phyloP scores from a whole-genome alignment of 2,329 filamentous ascomycete genomes.

The Calonectria pauciramosa region DNA sequence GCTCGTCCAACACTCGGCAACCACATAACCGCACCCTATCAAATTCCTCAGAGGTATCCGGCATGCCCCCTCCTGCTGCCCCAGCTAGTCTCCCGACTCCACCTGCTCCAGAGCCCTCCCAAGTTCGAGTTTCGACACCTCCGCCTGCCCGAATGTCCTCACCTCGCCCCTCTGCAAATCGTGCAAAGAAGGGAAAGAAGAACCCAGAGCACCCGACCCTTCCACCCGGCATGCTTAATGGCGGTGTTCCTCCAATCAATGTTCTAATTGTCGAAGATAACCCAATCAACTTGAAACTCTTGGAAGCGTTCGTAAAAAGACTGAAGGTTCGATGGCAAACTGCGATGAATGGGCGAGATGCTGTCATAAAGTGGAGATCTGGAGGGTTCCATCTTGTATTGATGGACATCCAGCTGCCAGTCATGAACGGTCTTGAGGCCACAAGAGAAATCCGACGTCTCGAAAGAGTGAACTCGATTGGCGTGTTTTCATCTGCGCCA shows the following conservation, averaged over 20 bases:
- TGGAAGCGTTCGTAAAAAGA: constrained; percentile 96
- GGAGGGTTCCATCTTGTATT: constrained; percentile 96
- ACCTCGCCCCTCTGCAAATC: constrained; percentile 61
- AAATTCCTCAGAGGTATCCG: constrained; percentile 67
- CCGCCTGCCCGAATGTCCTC: constrained; percentile 63
- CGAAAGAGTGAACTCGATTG: constrained; percentile 92
- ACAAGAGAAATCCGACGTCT: constrained; percentile 94
- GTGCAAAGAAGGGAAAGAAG: constrained; percentile 69
- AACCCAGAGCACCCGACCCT: constrained; percentile 59
- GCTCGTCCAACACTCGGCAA: constrained; percentile 57
- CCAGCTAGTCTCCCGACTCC: constrained; percentile 66
- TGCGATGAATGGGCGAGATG: constrained; percentile 95
- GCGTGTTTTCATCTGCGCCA: constrained; percentile 83
- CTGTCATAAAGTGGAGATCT: constrained; percentile 91
- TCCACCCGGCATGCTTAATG: constrained; percentile 78
- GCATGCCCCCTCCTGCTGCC: constrained; percentile 61
- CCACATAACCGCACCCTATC: constrained; percentile 71
- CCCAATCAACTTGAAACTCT: constrained; percentile 93
- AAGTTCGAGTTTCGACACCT: constrained; percentile 66
- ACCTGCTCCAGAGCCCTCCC: constrained; percentile 62
- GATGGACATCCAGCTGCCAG: constrained; percentile 98
- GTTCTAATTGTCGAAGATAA: constrained; percentile 99
- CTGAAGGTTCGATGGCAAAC: constrained; percentile 97
- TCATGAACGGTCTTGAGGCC: constrained; percentile 96
- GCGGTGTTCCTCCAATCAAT: constrained; percentile 93